Evolutionary conservation across 352 stramenopile genomes (phyloP).

Genomic region (Pelagophyceae sp.): DNA sequence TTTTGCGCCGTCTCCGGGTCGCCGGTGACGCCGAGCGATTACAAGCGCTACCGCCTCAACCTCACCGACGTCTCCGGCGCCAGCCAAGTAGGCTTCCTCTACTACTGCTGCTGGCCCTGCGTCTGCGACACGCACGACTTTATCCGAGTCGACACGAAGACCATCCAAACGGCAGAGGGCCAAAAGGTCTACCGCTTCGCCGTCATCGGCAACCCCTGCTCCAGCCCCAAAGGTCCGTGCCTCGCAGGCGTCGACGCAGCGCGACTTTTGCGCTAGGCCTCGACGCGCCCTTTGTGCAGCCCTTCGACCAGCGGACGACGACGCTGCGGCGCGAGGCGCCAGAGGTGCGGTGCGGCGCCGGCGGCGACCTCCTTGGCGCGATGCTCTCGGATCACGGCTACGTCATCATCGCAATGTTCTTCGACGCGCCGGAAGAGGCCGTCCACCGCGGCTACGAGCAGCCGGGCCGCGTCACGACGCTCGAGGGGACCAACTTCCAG

Average conservation of each 20-base stretch:
- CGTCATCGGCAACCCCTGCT: conserved; percentile 35
- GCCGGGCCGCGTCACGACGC: conserved; percentile 8
- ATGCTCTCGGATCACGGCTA: conserved; percentile 29
- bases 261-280: too few species aligned
- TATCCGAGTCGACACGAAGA: conserved; percentile 30
- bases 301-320: conserved; percentile 27
- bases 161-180: not conserved
- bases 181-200: conserved; percentile 24
- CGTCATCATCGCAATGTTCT: conserved; percentile 34
- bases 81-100: conserved; percentile 19
- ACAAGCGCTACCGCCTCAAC: conserved; percentile 29
- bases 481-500: conserved; percentile 21
- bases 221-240: conserved; percentile 12
- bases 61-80: not conserved
- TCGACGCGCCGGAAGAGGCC: conserved; percentile 22
- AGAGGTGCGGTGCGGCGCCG: conserved; percentile 31
- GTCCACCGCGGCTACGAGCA: conserved; percentile 8
- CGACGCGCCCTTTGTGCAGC: conserved; percentile 28
- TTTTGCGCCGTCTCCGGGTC: conserved; percentile 31
- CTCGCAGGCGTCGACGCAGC: too few species aligned
- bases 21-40: conserved; percentile 23
- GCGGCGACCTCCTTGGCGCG: conserved; percentile 23
- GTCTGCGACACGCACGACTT: conserved; percentile 35
- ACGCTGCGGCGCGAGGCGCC: conserved; percentile 23
- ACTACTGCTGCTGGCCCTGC: conserved; percentile 36